These are phyloP conservation scores for Xylaria digitata DNA, from an alignment of 2,329 filamentous ascomycete genomes.

Conservation along the genomic window DNA sequence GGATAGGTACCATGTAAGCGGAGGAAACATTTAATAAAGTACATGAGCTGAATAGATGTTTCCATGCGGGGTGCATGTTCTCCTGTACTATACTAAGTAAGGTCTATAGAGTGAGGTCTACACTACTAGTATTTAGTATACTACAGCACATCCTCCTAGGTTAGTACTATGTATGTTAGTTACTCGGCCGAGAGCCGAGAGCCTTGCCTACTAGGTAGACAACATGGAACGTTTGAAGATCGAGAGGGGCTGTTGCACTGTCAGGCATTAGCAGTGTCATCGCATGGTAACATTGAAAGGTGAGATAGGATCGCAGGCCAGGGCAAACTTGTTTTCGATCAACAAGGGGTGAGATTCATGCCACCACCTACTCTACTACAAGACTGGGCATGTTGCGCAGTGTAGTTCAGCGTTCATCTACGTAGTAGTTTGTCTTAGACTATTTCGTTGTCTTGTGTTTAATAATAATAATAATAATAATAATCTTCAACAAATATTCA, in stretches of 20 bases:
- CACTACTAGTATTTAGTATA: too few species aligned
- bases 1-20: slow-evolving; percentile 15
- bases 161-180: too few species aligned
- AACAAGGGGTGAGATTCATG: slow-evolving; percentile 4
- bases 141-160: too few species aligned
- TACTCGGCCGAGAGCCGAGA: background rate
- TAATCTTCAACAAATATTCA: too few species aligned
- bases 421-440: too few species aligned
- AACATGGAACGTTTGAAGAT: slow-evolving; percentile 15
- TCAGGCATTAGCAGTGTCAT: slow-evolving; percentile 17
- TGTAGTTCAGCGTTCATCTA: background rate
- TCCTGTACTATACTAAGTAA: too few species aligned
- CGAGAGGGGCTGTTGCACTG: background rate
- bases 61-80: slow-evolving; percentile 11
- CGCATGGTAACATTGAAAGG: slow-evolving; percentile 23
- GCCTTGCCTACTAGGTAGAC: background rate
- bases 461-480: too few species aligned
- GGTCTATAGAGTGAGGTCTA: too few species aligned
- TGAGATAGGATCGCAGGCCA: slow-evolving; percentile 14
- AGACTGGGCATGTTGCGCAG: too few species aligned
- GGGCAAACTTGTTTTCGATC: slow-evolving; percentile 27
- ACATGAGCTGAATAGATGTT: slow-evolving; percentile 15
- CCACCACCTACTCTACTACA: slow-evolving; percentile 2
- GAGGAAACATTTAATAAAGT: background rate
- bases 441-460: too few species aligned